phyloP scores from a whole-genome alignment of 23 red algal genomes.

The Agarophyton chilense region DNA sequence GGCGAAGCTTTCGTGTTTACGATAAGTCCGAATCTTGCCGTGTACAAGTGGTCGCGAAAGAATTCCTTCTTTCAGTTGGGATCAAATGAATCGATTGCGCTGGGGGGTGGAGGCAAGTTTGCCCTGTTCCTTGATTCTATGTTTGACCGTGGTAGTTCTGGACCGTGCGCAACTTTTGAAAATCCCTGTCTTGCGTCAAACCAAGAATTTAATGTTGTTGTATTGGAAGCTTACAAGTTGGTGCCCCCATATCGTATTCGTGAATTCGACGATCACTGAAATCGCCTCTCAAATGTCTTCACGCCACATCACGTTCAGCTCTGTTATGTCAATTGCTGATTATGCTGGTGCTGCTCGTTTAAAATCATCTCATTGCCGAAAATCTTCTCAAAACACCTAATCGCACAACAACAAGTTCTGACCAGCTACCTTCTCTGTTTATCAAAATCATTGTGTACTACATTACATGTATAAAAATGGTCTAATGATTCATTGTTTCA shows the following conservation, averaged over 20 bases:
- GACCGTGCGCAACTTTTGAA: slow-evolving; percentile 78
- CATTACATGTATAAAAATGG: too few relatives aligned
- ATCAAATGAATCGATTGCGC: slow-evolving; percentile 39
- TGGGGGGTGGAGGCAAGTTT: slow-evolving; percentile 80
- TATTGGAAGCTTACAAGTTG: slow-evolving; percentile 75
- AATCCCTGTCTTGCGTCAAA: slow-evolving; percentile 55
- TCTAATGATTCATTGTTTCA: too few relatives aligned
- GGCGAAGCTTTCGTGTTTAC: slow-evolving; percentile 87
- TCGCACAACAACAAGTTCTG: too few relatives aligned
- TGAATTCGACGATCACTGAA: neutral
- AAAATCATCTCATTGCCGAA: too few relatives aligned
- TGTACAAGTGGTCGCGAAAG: slow-evolving; percentile 68
- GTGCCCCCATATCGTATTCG: slow-evolving; percentile 23
- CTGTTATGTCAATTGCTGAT: too few relatives aligned
- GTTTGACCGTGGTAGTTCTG: slow-evolving; percentile 67
- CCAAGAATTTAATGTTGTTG: slow-evolving; percentile 58
- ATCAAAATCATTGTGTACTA: too few relatives aligned
- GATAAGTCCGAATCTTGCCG: slow-evolving; percentile 24
- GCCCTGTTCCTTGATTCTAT: slow-evolving; percentile 79
- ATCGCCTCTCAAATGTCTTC: neutral
- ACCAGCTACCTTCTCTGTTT: too few relatives aligned
- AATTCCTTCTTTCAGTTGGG: slow-evolving; percentile 83
- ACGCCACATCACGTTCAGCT: too few relatives aligned
- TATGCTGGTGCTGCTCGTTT: too few relatives aligned
- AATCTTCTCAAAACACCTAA: too few relatives aligned